Evolutionary conservation across 306 rosid genomes (phyloP), one percentile per base, ranked within the genome.

Genomic region (Cicer cuneatum): DNA sequence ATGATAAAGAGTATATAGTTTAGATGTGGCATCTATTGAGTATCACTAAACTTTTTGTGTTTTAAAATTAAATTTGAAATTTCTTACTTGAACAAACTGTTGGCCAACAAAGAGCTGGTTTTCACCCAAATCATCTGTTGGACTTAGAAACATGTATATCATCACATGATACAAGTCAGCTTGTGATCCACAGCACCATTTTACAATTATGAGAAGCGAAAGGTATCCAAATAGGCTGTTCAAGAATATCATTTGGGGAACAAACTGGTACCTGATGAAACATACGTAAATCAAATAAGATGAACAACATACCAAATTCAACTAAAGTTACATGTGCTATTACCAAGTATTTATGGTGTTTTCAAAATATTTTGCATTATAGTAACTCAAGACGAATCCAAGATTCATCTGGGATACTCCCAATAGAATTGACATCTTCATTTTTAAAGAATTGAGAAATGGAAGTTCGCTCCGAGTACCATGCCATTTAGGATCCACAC

Each of bases 391-490:
- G 33, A 94, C 62, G 69, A 94, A 90, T 83, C 97, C 98, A 54
- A 94, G 98, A 83, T 94, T 94, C 98, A 94, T 94, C 73, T 94
- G 98, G 53, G 90, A 88, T 74, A 94, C 97, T 58, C 98, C 97
- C 15, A 94, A 21, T 78, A 91, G 85, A 86, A 94, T 91, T 65
- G 98, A 94, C 98, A 94, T 86, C 82, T 94, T 94, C 98, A 94
- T 94, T 82, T 94, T 94, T 90, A 94, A 77, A 12, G 98, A 91
- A 87, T 94, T 94, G 16, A 94, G 97, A 82, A 90, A 94, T 70
- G 98, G 98, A 63, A 94, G 90, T 84, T 94, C 98, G 78, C 88
- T 91, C 63, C 96, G 93, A 68, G 86, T 73, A 35, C 98, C 97
- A 72, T 94, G 98, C 96, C 98, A 94, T 76, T 82, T 89, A 61